Conservation (phyloP, 306 rosid genomes). For the Vicia faba region DNA sequence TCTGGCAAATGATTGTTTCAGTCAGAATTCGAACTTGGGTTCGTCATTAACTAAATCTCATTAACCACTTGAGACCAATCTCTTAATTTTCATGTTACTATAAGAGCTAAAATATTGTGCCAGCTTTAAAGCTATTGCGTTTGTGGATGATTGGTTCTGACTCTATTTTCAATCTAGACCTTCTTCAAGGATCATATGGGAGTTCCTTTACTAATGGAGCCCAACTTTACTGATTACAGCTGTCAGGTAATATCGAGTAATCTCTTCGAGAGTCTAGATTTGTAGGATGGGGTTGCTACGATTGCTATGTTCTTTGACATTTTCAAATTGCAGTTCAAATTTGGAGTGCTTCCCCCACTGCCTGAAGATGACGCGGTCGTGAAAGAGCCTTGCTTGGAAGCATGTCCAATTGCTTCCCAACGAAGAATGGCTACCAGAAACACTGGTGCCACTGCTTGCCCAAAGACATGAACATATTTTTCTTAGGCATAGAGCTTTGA, state of each 20-base stretch:
- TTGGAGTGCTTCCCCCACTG: slow-evolving; percentile 72
- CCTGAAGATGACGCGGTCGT: slow-evolving; percentile 65
- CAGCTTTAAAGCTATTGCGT: slow-evolving; percentile 16
- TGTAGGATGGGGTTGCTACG: neutral
- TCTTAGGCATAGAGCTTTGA: slow-evolving; percentile 16
- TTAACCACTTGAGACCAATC: neutral
- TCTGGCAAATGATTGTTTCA: neutral
- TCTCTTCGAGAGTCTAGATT: slow-evolving; percentile 57
- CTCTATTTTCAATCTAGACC: slow-evolving; percentile 47
- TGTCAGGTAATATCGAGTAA: slow-evolving; percentile 68
- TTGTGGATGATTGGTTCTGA: slow-evolving; percentile 19
- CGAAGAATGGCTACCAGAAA: slow-evolving; percentile 50
- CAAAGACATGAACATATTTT: slow-evolving; percentile 55
- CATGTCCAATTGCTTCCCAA: slow-evolving; percentile 68
- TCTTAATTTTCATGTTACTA: neutral
- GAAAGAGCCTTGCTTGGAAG: slow-evolving; percentile 81
- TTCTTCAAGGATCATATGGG: slow-evolving; percentile 94
- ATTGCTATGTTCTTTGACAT: slow-evolving; percentile 11
- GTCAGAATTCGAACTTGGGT: neutral
- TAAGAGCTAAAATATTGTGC: slow-evolving; percentile 6
- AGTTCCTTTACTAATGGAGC: slow-evolving; percentile 85
- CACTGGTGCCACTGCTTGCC: slow-evolving; percentile 51
- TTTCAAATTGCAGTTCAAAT: slow-evolving; percentile 69
- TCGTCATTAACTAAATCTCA: neutral
- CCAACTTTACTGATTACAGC: slow-evolving; percentile 79